Percentiles rank a stretch among this genome's conserved stretches.
phyloP scores from a whole-genome alignment of 192 early-diverging fungal species.

The Umbelopsis sp. region DNA sequence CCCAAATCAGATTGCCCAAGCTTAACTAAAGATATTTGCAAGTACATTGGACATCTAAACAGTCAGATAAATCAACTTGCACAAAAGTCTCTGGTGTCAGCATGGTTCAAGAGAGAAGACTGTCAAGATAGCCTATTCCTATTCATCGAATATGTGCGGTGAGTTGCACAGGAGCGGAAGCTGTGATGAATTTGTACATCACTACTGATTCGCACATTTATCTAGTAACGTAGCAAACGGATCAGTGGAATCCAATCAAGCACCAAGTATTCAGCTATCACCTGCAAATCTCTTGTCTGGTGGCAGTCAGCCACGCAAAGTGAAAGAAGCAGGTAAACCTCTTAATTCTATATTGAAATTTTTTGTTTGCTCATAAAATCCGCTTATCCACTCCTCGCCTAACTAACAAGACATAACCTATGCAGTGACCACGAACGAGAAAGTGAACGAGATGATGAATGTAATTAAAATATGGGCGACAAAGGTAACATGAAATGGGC shows the following conservation, averaged over 20 bases:
- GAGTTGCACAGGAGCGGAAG: neutral
- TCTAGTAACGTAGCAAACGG: slow-evolving; percentile 1
- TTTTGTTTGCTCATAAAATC: no score
- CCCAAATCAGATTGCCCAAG: neutral
- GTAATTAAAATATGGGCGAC: neutral
- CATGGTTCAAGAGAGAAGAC: neutral
- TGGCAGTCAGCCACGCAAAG: neutral
- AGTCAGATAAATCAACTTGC: neutral
- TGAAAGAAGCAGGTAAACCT: neutral
- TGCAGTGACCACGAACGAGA: neutral
- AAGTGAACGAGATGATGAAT: neutral
- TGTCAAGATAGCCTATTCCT: neutral
- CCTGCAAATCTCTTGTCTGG: neutral
- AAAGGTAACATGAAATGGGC: neutral
- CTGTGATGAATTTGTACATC: neutral
- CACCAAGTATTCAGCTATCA: neutral
- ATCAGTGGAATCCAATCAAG: neutral
- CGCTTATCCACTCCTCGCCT: neutral
- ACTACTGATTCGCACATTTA: no score
- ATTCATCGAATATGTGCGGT: neutral
- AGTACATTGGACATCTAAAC: neutral
- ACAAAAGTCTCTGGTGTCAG: neutral
- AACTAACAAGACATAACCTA: neutral
- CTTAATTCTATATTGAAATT: no score
- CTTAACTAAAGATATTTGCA: neutral